Evolutionary conservation across 2,329 filamentous ascomycete genomes (phyloP).

Genomic region (Fusarium neocosmosporiellum): DNA sequence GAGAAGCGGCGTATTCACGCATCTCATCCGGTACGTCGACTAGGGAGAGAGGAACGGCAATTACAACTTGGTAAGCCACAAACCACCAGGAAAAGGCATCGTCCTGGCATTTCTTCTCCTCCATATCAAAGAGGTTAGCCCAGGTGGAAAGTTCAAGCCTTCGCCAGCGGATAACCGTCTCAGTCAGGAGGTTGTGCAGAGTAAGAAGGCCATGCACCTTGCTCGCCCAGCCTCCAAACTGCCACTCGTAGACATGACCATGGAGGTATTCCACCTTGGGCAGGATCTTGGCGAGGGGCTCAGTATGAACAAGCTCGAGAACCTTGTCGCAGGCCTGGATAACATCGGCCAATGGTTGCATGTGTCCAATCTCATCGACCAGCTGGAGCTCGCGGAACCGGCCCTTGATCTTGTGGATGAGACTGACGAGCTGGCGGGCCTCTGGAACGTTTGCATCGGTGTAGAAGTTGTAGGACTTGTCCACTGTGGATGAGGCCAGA

Average conservation of each 20-base stretch:
- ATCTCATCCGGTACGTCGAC: constrained; percentile 69
- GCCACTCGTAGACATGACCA: constrained; percentile 90
- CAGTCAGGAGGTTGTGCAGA: constrained; percentile 82
- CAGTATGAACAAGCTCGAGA: constrained; percentile 78
- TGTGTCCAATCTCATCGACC: constrained; percentile 75
- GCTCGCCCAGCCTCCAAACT: constrained; percentile 86
- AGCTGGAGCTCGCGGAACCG: constrained; percentile 79
- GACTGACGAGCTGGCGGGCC: constrained; percentile 75
- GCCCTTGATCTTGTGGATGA: constrained; percentile 75
- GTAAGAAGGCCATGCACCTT: constrained; percentile 76
- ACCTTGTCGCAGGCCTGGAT: constrained; percentile 79
- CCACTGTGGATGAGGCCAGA: constrained; percentile 52
- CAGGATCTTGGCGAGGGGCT: constrained; percentile 88
- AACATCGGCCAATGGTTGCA: constrained; percentile 83
- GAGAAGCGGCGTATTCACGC: constrained; percentile 70
- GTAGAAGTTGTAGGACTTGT: constrained; percentile 84
- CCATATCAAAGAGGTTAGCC: constrained; percentile 88
- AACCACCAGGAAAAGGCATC: constrained; percentile 96
- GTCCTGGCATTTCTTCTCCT: constrained; percentile 78
- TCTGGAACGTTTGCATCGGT: constrained; percentile 81
- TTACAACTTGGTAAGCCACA: constrained; percentile 88
- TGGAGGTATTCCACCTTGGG: constrained; percentile 91
- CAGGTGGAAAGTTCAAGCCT: constrained; percentile 92
- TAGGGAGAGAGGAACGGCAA: constrained; percentile 79
- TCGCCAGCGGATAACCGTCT: constrained; percentile 87